A percentile compares a stretch with the other conserved stretches of the same genome.
These are phyloP conservation scores for Escovopsis weberi DNA, from an alignment of 2,329 filamentous ascomycete species.

Conservation along the genomic window DNA sequence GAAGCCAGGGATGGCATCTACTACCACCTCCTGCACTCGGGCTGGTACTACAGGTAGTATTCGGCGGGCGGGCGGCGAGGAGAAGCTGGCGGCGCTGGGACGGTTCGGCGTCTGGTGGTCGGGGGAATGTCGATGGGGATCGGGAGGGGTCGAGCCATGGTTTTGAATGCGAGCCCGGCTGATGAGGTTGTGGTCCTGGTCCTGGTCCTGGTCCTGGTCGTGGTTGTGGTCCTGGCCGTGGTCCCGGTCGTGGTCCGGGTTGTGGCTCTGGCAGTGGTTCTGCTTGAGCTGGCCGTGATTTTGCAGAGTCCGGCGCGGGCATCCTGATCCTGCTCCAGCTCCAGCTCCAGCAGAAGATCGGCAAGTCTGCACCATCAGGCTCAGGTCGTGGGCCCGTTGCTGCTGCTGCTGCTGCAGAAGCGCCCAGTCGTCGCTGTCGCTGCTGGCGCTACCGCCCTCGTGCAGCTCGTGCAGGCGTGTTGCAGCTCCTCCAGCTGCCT, in stretches of 20 bases:
- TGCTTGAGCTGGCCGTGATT: constrained; percentile 6
- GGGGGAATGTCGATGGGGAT: constrained; percentile 11
- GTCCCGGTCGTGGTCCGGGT: no score
- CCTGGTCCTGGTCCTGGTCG: neutral
- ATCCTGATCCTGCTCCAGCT: no score
- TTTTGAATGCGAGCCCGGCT: constrained; percentile 3
- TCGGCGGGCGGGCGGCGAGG: constrained; percentile 15
- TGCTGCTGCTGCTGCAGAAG: constrained; percentile 18
- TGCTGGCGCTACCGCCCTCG: constrained; percentile 13
- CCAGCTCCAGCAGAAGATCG: no score
- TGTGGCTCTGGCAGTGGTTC: constrained; percentile 1
- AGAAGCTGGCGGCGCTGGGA: constrained; percentile 20
- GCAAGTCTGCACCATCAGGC: neutral
- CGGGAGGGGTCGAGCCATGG: constrained; percentile 10
- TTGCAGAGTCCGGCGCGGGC: no score
- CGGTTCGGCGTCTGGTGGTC: constrained; percentile 17
- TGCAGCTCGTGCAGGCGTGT: constrained; percentile 17
- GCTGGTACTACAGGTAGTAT: no score
- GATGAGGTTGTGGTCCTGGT: constrained; percentile 1
- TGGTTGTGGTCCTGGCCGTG: constrained; percentile 4
- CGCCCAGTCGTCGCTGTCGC: constrained; percentile 20
- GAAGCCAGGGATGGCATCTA: constrained; percentile 18
- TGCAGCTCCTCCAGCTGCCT: constrained; percentile 20
- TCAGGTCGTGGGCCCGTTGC: constrained; percentile 14
- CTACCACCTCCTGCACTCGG: constrained; percentile 3